phyloP scores from a whole-genome alignment of 495 filamentous ascomycete species.

The Gamarada debralockiae region DNA sequence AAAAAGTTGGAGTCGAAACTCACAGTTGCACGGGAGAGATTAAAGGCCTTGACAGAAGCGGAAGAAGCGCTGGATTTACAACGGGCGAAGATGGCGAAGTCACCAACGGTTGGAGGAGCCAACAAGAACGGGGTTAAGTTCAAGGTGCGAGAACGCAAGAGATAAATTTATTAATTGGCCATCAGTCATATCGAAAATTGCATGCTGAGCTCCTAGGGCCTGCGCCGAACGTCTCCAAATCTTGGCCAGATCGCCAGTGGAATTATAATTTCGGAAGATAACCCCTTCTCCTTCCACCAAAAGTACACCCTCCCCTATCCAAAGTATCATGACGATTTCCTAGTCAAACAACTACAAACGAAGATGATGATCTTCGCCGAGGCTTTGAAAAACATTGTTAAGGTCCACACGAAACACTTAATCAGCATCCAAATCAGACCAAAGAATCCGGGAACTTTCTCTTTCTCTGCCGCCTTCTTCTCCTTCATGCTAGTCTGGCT shows the following conservation, averaged over 20 bases:
- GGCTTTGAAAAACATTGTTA: slow-evolving; percentile 16
- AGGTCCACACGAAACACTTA: slow-evolving; percentile 23
- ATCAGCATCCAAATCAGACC: slow-evolving; percentile 29
- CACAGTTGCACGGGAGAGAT: slow-evolving; percentile 60
- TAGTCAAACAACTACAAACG: slow-evolving; percentile 15
- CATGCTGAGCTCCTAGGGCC: slow-evolving; percentile 11
- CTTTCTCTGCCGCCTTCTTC: slow-evolving; percentile 19
- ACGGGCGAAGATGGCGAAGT: slow-evolving; percentile 75
- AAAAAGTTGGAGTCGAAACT: slow-evolving; percentile 44
- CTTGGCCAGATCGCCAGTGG: slow-evolving; percentile 2
- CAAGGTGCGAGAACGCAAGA: slow-evolving; percentile 79
- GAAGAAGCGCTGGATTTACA: slow-evolving; percentile 76
- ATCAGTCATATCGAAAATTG: slow-evolving; percentile 22
- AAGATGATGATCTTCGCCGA: slow-evolving; percentile 18
- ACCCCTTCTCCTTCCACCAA: not conserved
- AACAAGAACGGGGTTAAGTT: slow-evolving; percentile 81
- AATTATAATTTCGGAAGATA: slow-evolving; percentile 3
- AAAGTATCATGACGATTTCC: slow-evolving; percentile 5
- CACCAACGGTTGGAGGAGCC: slow-evolving; percentile 63
- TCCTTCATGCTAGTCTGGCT: slow-evolving; percentile 44
- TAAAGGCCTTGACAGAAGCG: slow-evolving; percentile 64
- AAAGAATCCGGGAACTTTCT: slow-evolving; percentile 24
- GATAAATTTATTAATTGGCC: slow-evolving; percentile 40
- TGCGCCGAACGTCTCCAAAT: not conserved
- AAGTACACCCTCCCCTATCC: not conserved